Percentiles rank a stretch among this genome's conserved stretches.
These are phyloP conservation scores for Podospora fimiseda DNA, from an alignment of 495 filamentous ascomycete species.

Conservation along the genomic window DNA sequence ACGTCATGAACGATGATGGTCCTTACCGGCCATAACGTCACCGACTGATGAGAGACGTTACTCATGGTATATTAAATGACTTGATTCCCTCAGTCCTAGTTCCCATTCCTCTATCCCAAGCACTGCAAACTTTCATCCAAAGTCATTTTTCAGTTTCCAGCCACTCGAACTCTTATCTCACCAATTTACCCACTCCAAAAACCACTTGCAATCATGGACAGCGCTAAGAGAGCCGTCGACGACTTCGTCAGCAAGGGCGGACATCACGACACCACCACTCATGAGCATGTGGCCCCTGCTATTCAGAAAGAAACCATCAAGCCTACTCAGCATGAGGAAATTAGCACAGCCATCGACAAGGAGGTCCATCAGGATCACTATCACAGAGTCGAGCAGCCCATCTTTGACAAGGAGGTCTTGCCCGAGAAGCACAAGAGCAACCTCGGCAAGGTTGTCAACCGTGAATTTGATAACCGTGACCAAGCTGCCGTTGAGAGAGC, in stretches of 20 bases:
- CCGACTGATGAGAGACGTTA: neutral
- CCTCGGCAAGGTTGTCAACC: constrained; percentile 46
- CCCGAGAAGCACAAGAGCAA: constrained; percentile 46
- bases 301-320: constrained; percentile 51
- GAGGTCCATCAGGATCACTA: constrained; percentile 58
- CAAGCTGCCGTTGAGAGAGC: constrained; percentile 34
- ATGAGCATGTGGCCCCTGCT: constrained; percentile 55
- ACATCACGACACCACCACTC: constrained; percentile 56
- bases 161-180: constrained; percentile 13
- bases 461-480: constrained; percentile 50
- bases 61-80: neutral
- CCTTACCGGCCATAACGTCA: neutral
- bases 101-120: too few species aligned
- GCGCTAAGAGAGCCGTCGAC: constrained; percentile 47
- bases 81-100: too few species aligned
- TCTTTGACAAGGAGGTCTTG: constrained; percentile 40
- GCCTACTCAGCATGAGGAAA: constrained; percentile 47
- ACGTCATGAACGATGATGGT: neutral
- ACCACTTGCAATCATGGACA: constrained; percentile 42
- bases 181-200: constrained; percentile 7
- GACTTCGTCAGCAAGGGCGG: constrained; percentile 51
- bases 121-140: neutral
- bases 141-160: neutral
- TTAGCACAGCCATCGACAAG: constrained; percentile 52
- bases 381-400: constrained; percentile 49